Evolutionary conservation across 116 monocot genomes (phyloP).

Genomic region (Trichopus zeylanicus): DNA sequence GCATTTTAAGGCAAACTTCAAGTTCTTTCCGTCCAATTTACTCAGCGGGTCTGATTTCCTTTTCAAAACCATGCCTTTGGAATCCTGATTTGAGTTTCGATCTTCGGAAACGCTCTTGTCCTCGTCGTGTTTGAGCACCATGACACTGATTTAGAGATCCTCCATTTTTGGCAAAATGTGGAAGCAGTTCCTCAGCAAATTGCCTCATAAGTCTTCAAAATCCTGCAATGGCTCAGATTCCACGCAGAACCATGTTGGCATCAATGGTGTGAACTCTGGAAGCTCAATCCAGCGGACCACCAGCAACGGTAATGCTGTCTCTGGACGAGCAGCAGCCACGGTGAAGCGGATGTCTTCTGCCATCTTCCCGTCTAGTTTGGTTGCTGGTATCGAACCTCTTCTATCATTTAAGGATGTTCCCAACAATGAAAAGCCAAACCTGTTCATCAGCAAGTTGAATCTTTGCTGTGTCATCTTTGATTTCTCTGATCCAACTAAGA

Average conservation of each 20-base stretch:
- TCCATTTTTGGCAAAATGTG: slow-evolving; percentile 31
- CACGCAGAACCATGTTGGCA: slow-evolving; percentile 8
- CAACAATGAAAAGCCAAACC: slow-evolving; percentile 32
- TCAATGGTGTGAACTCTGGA: slow-evolving; percentile 12
- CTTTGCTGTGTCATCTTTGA: slow-evolving; percentile 63
- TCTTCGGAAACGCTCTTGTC: background rate
- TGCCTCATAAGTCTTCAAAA: slow-evolving; percentile 43
- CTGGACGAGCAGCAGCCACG: slow-evolving; percentile 9
- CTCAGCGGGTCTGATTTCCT: background rate
- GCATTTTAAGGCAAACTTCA: background rate
- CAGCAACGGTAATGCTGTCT: slow-evolving; percentile 1
- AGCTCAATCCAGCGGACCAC: slow-evolving; percentile 10
- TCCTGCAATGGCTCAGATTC: slow-evolving; percentile 22
- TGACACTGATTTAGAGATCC: background rate
- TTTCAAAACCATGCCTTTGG: background rate
- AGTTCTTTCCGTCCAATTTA: background rate
- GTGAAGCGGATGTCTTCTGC: slow-evolving; percentile 36
- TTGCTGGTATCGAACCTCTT: slow-evolving; percentile 40
- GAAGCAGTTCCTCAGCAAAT: slow-evolving; percentile 64
- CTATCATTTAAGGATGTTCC: slow-evolving; percentile 39
- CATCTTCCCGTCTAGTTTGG: slow-evolving; percentile 37
- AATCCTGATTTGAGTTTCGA: background rate
- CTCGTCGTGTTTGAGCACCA: background rate
- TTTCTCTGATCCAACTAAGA: slow-evolving; percentile 42
- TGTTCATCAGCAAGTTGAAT: slow-evolving; percentile 69